Percentiles rank a stretch among this genome's conserved stretches.
Conservation (phyloP, 495 filamentous ascomycete species). For the Glutinoglossum americanum region DNA sequence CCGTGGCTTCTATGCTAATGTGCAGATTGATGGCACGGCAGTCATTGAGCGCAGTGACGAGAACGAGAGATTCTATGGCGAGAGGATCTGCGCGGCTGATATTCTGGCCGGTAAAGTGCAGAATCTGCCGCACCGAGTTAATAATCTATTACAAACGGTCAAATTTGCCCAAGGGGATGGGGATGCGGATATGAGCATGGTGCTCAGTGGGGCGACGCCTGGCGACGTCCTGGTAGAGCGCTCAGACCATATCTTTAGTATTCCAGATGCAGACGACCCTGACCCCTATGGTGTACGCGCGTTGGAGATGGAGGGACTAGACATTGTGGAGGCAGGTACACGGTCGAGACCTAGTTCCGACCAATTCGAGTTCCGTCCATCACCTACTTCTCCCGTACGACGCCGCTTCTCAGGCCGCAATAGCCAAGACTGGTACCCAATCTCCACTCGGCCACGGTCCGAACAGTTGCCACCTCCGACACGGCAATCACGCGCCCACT, state of each 20-base stretch:
- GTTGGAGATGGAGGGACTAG: constrained; percentile 61
- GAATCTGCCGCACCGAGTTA: constrained; percentile 35
- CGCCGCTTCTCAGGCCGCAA: constrained; percentile 44
- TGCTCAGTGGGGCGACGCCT: constrained; percentile 44
- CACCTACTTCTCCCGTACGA: constrained; percentile 55
- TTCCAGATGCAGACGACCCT: constrained; percentile 57
- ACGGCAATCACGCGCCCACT: background rate
- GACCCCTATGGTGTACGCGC: constrained; percentile 80
- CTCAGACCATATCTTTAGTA: constrained; percentile 35
- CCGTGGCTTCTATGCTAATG: constrained; percentile 61
- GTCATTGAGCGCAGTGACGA: constrained; percentile 72
- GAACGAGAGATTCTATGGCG: constrained; percentile 70
- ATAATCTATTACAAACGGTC: constrained; percentile 52
- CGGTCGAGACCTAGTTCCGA: constrained; percentile 43
- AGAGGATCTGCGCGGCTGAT: constrained; percentile 50
- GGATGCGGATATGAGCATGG: constrained; percentile 38
- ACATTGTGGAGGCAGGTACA: constrained; percentile 70
- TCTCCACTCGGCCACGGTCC: background rate
- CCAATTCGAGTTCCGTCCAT: constrained; percentile 61
- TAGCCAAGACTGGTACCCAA: constrained; percentile 22
- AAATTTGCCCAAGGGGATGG: constrained; percentile 65
- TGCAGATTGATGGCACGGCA: constrained; percentile 65
- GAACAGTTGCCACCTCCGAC: background rate
- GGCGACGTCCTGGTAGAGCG: constrained; percentile 44
- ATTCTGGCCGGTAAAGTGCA: constrained; percentile 62